These are phyloP conservation scores for Pleurotus eryngii DNA, from an alignment of 768 basidiomycete species.

Conservation along the genomic window DNA sequence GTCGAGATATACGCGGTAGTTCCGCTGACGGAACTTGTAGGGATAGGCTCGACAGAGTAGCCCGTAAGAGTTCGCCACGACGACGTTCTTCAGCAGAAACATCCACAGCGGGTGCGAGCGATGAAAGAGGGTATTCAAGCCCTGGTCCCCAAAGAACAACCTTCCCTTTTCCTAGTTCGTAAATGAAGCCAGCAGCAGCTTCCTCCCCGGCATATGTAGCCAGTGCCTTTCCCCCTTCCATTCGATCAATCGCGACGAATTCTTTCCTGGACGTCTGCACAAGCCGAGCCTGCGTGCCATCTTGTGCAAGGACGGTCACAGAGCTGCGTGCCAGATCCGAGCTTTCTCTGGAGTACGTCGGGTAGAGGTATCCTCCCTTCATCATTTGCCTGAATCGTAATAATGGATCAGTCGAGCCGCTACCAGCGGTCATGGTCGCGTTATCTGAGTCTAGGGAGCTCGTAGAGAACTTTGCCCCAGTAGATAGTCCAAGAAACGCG, in stretches of 20 bases:
- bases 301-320: constrained; percentile 15
- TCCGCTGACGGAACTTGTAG: constrained; percentile 34
- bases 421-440: constrained; percentile 33
- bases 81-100: background rate
- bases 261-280: constrained; percentile 2
- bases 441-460: constrained; percentile 34
- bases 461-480: constrained; percentile 43
- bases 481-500: constrained; percentile 61
- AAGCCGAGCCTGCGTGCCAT: constrained; percentile 22
- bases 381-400: constrained; percentile 34
- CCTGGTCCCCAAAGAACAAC: constrained; percentile 55
- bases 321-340: constrained; percentile 10
- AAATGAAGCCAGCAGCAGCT: constrained; percentile 28
- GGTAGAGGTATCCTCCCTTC: constrained; percentile 28
- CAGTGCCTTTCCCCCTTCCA: constrained; percentile 20
- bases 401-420: constrained; percentile 21
- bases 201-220: constrained; percentile 24
- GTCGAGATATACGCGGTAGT: constrained; percentile 27
- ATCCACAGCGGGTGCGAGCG: background rate
- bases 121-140: constrained; percentile 50
- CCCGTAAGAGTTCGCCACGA: background rate
- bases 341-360: constrained; percentile 17
- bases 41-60: background rate
- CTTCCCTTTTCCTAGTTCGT: constrained; percentile 41
- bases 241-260: background rate